phyloP scores from a whole-genome alignment of 2,329 filamentous ascomycete species.

The Xylaria sp. region DNA sequence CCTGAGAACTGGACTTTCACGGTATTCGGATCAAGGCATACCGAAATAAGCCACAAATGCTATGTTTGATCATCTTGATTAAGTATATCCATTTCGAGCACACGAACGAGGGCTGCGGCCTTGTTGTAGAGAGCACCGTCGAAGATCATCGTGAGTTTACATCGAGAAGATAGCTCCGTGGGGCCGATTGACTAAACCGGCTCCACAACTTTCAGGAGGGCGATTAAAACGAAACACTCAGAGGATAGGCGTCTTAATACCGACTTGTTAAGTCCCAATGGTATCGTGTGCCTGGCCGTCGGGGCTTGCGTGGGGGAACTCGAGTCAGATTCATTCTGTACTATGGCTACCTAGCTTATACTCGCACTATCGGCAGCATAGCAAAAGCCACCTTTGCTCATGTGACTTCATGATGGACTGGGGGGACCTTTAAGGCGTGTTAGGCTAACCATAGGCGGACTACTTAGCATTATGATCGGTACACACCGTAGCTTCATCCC shows the following conservation, averaged over 20 bases:
- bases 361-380: neutral
- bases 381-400: conserved; percentile 8
- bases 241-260: neutral
- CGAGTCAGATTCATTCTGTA: no score
- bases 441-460: neutral
- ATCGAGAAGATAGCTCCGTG: no score
- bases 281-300: neutral
- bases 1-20: no score
- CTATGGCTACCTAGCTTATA: neutral
- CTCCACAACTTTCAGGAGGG: no score
- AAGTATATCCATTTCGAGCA: no score
- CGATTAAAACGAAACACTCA: neutral
- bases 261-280: neutral
- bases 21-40: no score
- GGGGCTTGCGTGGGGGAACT: neutral
- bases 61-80: no score
- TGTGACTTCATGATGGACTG: neutral
- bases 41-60: no score
- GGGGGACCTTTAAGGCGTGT: neutral
- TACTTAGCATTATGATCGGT: neutral
- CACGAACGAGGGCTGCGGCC: no score
- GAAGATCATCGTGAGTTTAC: no score
- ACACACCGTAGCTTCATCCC: neutral
- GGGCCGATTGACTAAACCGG: no score
- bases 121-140: no score